These are phyloP conservation scores for Phytophthora macrochlamydospora DNA, from an alignment of 352 stramenopile species.

Conservation along the genomic window DNA sequence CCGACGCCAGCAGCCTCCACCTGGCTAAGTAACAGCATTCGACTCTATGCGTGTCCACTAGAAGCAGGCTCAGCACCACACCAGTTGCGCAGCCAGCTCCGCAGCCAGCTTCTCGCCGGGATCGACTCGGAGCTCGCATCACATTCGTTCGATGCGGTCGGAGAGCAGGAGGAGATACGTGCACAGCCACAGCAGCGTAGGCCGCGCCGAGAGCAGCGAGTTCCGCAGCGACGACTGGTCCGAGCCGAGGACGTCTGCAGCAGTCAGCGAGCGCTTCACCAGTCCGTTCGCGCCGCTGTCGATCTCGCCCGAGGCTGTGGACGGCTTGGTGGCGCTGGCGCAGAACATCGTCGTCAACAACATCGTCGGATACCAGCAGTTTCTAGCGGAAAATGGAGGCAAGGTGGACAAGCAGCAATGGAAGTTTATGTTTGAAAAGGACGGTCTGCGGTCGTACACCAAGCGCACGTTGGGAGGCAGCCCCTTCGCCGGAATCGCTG, in stretches of 20 bases:
- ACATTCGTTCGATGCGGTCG: not conserved
- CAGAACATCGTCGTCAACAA: slow-evolving; percentile 33
- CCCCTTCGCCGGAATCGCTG: slow-evolving; percentile 10
- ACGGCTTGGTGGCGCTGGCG: slow-evolving; percentile 31
- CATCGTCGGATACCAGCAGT: slow-evolving; percentile 40
- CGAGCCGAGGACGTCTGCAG: not conserved
- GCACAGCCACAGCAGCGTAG: not conserved
- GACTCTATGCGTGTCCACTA: slow-evolving; percentile 20
- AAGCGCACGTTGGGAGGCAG: slow-evolving; percentile 21
- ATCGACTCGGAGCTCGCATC: not conserved
- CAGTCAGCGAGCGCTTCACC: slow-evolving; percentile 28
- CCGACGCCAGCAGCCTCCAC: slow-evolving; percentile 4
- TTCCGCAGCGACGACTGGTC: slow-evolving; percentile 1
- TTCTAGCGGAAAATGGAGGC: slow-evolving; percentile 9
- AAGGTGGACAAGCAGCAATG: slow-evolving; percentile 33
- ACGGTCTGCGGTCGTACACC: slow-evolving; percentile 32
- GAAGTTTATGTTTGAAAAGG: slow-evolving; percentile 41
- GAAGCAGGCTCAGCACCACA: not conserved
- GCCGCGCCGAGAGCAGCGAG: not conserved
- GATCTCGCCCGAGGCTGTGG: slow-evolving; percentile 26
- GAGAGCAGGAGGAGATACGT: not conserved
- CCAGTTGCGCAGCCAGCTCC: not conserved
- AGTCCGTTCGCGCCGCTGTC: slow-evolving; percentile 41
- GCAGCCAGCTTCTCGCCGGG: not conserved
- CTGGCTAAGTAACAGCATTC: slow-evolving; percentile 8